Percentiles rank a stretch among this genome's conserved stretches.
Evolutionary conservation across 116 monocot genomes (phyloP).

Genomic region (Zostera marina): DNA sequence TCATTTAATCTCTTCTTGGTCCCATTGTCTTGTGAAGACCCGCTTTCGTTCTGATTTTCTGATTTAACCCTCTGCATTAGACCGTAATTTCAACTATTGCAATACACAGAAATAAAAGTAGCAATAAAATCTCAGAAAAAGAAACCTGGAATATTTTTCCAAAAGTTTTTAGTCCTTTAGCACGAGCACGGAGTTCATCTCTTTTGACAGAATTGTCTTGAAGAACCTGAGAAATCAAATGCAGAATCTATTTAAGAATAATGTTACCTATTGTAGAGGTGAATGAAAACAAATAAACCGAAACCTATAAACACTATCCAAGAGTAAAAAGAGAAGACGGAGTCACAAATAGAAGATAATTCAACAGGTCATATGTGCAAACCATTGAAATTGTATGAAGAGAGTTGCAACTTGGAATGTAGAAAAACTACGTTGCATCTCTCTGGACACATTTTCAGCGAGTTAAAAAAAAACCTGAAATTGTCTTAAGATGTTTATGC

Average conservation of each 20-base stretch:
- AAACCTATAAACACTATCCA: neutral
- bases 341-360: neutral
- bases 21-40: constrained; percentile 13
- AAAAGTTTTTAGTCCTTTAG: constrained; percentile 83
- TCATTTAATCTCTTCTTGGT: constrained; percentile 30
- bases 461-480: no score
- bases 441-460: no score
- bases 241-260: neutral
- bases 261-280: neutral
- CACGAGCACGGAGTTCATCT: constrained; percentile 87
- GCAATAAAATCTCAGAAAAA: neutral
- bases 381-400: no score
- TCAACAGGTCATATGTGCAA: neutral
- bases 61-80: constrained; percentile 45
- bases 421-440: no score
- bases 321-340: neutral
- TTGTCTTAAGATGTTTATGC: no score
- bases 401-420: no score
- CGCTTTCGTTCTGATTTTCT: constrained; percentile 23
- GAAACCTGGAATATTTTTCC: constrained; percentile 91
- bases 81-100: neutral
- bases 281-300: neutral
- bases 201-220: constrained; percentile 55
- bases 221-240: constrained; percentile 42
- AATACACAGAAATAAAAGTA: neutral